Conservation (phyloP, 768 basidiomycete genomes). For the Boletus rubroflammeus region DNA sequence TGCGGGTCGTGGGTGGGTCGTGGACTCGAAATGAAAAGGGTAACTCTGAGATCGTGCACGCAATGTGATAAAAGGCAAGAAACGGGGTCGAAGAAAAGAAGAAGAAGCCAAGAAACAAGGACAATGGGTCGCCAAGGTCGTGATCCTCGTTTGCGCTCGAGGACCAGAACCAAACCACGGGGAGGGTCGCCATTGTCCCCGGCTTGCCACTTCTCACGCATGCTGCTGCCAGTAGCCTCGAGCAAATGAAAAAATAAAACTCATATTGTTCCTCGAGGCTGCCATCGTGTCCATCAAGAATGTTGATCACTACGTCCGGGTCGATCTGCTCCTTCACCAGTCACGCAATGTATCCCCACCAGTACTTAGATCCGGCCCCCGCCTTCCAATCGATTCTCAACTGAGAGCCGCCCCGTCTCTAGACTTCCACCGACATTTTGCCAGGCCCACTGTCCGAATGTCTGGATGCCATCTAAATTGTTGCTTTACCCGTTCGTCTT, state of each 20-base stretch:
- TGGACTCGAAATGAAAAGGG: conserved; percentile 35
- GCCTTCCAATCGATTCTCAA: conserved; percentile 18
- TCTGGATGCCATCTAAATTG: neutral
- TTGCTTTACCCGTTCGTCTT: neutral
- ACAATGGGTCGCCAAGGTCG: conserved; percentile 23
- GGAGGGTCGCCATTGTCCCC: conserved; percentile 7
- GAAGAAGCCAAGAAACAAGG: conserved; percentile 32
- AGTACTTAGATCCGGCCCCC: conserved; percentile 4
- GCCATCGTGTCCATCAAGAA: conserved; percentile 11
- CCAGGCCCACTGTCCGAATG: neutral
- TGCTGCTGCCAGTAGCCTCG: neutral
- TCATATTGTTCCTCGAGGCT: conserved; percentile 24
- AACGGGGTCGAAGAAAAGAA: conserved; percentile 36
- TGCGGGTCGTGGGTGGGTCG: conserved; percentile 36
- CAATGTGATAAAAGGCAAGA: conserved; percentile 32
- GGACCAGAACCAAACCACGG: conserved; percentile 24
- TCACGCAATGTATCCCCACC: neutral
- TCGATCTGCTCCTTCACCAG: neutral
- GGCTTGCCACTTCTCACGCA: conserved; percentile 21
- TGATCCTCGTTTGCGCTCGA: conserved; percentile 30
- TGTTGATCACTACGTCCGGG: conserved; percentile 11
- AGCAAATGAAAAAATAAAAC: neutral
- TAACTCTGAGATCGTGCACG: conserved; percentile 33
- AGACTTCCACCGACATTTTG: neutral
- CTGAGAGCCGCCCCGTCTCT: neutral